Conservation (phyloP, 192 early-diverging fungal species). For the Ambispora gerdemannii region DNA sequence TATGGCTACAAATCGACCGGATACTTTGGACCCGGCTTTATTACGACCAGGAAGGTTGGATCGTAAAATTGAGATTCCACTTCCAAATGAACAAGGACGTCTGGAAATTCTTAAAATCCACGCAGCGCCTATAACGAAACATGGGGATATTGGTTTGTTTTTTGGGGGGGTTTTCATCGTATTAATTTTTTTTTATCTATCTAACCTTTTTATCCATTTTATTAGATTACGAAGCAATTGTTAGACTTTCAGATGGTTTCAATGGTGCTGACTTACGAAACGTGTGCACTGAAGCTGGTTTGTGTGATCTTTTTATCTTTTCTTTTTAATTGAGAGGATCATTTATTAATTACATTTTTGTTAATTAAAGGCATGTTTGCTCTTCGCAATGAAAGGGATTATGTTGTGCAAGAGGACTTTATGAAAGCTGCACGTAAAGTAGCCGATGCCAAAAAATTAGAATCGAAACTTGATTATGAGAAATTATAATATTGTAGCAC, state of each 20-base stretch:
- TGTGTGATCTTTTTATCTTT: conserved; percentile 27
- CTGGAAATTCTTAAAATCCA: conserved; percentile 98
- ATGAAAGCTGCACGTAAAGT: conserved; percentile 99
- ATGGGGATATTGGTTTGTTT: conserved; percentile 83
- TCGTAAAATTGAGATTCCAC: conserved; percentile 98
- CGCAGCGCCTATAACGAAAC: conserved; percentile 87
- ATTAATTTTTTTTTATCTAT: conserved; percentile 1
- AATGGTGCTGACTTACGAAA: conserved; percentile 99
- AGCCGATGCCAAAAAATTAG: conserved; percentile 92
- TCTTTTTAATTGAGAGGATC: conserved; percentile 4
- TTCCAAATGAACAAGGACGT: conserved; percentile 97
- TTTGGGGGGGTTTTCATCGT: not conserved
- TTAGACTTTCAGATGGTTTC: conserved; percentile 97
- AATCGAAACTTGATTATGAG: conserved; percentile 86
- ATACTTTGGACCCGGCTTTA: conserved; percentile 98
- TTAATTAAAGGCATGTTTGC: conserved; percentile 87
- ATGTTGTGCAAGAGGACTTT: conserved; percentile 97
- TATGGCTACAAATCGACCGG: conserved; percentile 99
- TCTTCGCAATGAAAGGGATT: conserved; percentile 97
- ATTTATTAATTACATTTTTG: not conserved
- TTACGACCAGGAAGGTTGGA: conserved; percentile 94
- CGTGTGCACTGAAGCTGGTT: conserved; percentile 97
- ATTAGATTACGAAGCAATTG: conserved; percentile 94
- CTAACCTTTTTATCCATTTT: not conserved
- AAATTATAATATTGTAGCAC: conserved; percentile 71